Evolutionary conservation across 352 stramenopile genomes (phyloP).

Genomic region (Phytophthora lateralis): DNA sequence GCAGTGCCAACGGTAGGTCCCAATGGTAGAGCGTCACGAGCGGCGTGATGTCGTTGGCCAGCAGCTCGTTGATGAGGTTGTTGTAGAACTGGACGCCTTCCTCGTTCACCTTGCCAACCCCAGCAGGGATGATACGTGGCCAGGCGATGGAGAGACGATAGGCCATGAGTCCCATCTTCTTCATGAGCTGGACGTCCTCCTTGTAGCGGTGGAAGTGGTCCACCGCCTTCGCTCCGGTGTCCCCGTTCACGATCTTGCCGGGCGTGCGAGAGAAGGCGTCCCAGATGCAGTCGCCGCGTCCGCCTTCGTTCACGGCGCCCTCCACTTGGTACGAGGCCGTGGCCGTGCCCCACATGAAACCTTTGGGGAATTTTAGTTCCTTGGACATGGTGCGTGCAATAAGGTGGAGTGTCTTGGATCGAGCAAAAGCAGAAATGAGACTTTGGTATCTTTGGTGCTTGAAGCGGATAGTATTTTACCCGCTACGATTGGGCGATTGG

Average conservation of each 20-base stretch:
- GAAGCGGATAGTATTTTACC: conserved; percentile 15
- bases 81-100: conserved; percentile 92
- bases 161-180: conserved; percentile 84
- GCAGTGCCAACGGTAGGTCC: conserved; percentile 90
- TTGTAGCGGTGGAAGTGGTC: conserved; percentile 92
- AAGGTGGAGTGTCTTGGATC: conserved; percentile 8
- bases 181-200: conserved; percentile 92
- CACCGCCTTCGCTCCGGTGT: conserved; percentile 87
- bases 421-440: conserved; percentile 26
- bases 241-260: conserved; percentile 64
- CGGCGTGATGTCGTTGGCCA: conserved; percentile 87
- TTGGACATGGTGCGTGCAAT: conserved; percentile 25
- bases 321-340: conserved; percentile 95
- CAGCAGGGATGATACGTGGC: conserved; percentile 90
- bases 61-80: conserved; percentile 85
- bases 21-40: conserved; percentile 96
- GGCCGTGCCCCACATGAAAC: conserved; percentile 88
- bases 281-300: conserved; percentile 90
- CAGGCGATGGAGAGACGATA: conserved; percentile 94
- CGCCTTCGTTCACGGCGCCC: conserved; percentile 65
- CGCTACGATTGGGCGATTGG: conserved; percentile 1
- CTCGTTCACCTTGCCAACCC: conserved; percentile 76
- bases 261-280: conserved; percentile 85
- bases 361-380: conserved; percentile 48
- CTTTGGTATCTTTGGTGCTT: conserved; percentile 3